These are phyloP conservation scores for Colletotrichum endophyticum DNA, from an alignment of 2,329 filamentous ascomycete species.

Conservation along the genomic window DNA sequence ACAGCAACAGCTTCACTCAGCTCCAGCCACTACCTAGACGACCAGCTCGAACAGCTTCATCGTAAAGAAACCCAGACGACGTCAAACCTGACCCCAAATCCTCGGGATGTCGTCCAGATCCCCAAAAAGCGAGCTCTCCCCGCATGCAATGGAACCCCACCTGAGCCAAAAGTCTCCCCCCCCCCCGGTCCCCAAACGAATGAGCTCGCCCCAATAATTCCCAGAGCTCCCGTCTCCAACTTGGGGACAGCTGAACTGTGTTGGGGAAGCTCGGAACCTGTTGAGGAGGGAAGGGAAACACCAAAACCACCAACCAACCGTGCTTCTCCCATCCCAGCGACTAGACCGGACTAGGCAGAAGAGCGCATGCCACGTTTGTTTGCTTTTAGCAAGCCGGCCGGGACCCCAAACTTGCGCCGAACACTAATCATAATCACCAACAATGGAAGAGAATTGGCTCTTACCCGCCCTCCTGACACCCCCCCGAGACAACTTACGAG, in stretches of 20 bases:
- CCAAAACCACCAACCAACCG: background rate
- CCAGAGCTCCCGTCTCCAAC: background rate
- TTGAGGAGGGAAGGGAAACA: background rate
- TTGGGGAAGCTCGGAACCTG: conserved; percentile 15
- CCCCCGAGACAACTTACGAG: conserved; percentile 12
- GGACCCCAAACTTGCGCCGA: no score
- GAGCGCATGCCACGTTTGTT: background rate
- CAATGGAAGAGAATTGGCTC: background rate
- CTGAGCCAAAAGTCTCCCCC: background rate
- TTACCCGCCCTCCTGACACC: background rate
- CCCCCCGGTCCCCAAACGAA: background rate
- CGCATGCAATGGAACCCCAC: conserved; percentile 7
- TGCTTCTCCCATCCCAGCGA: no score
- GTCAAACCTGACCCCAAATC: background rate
- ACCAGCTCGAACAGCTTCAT: background rate
- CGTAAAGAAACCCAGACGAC: background rate
- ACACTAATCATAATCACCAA: no score
- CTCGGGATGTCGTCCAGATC: background rate
- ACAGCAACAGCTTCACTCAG: no score
- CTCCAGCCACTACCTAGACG: no score
- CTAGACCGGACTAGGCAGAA: conserved; percentile 5
- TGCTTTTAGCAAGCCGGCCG: background rate
- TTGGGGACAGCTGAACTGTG: background rate
- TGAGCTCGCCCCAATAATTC: background rate
- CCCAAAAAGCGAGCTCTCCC: background rate